Evolutionary conservation across 768 basidiomycete genomes (phyloP).

Genomic region (Plicaturopsis crispa): DNA sequence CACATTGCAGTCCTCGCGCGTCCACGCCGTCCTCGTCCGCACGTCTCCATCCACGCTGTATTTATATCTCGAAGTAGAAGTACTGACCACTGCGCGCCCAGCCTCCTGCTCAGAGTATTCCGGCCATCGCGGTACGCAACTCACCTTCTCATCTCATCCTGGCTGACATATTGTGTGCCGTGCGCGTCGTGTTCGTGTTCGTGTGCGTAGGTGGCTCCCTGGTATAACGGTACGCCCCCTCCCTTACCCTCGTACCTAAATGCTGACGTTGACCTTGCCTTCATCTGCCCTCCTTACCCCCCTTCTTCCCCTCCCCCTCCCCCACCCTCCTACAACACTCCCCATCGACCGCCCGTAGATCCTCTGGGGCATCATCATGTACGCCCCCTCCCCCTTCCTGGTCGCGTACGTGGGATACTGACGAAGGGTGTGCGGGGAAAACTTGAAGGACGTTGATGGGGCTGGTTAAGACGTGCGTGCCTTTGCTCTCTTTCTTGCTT

Average conservation of each 20-base stretch:
- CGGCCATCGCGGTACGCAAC: constrained; percentile 48
- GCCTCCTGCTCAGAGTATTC: constrained; percentile 55
- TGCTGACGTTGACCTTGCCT: neutral
- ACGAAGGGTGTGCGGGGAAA: no score
- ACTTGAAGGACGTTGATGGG: constrained; percentile 51
- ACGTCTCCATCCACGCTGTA: no score
- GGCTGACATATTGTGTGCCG: neutral
- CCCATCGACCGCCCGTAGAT: no score
- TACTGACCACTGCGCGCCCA: no score
- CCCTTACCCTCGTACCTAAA: constrained; percentile 1
- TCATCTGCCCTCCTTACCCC: neutral
- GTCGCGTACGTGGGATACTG: no score
- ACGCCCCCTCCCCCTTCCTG: no score
- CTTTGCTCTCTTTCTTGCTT: neutral
- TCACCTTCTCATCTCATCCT: neutral
- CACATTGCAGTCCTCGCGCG: no score
- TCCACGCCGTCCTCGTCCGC: no score
- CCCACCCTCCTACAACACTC: no score
- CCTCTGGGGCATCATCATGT: no score
- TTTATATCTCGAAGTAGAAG: no score
- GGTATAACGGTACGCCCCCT: constrained; percentile 44
- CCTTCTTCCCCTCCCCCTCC: neutral
- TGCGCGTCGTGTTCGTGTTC: constrained; percentile 2
- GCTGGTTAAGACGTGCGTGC: constrained; percentile 50
- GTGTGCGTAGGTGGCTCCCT: constrained; percentile 46